phyloP scores from a whole-genome alignment of 2,329 filamentous ascomycete genomes.

The Trichoderma sp. region DNA sequence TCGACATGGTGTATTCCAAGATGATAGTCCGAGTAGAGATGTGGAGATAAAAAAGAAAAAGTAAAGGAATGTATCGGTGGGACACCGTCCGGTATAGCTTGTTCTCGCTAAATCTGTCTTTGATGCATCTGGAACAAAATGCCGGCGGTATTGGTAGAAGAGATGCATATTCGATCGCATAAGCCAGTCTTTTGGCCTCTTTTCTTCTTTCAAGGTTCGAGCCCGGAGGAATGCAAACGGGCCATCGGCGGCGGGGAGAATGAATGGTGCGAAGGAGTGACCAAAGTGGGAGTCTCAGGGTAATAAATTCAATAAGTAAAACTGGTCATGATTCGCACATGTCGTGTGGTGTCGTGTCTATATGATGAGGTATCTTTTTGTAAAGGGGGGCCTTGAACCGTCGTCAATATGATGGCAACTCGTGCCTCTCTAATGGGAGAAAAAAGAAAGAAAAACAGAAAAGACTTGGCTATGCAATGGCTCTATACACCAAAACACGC shows the following conservation, averaged over 20 bases:
- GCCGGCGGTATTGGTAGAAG: background rate
- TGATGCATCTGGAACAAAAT: background rate
- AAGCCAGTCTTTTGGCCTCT: background rate
- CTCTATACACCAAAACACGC: constrained; percentile 40
- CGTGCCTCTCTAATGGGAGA: constrained; percentile 29
- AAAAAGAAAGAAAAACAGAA: background rate
- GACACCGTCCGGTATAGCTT: constrained; percentile 4
- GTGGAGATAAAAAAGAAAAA: background rate
- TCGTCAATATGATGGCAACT: constrained; percentile 27
- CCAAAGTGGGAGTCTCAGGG: constrained; percentile 24
- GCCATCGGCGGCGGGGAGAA: background rate
- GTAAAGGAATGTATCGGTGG: constrained; percentile 13
- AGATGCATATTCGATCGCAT: background rate
- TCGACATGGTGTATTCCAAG: constrained; percentile 28
- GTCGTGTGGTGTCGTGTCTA: constrained; percentile 40
- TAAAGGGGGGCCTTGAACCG: constrained; percentile 24
- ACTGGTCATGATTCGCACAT: constrained; percentile 31
- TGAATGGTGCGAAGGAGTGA: constrained; percentile 27
- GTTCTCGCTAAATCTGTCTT: constrained; percentile 8
- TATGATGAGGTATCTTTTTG: constrained; percentile 36
- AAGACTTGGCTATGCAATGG: constrained; percentile 27
- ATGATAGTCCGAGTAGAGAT: constrained; percentile 23
- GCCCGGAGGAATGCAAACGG: background rate
- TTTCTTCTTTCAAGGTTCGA: background rate
- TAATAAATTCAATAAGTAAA: constrained; percentile 28